A percentile compares a stretch with the other conserved stretches of the same genome.
Conservation (phyloP, 1,284 basidiomycete genomes). For the Fomitiporia mediterranea region DNA sequence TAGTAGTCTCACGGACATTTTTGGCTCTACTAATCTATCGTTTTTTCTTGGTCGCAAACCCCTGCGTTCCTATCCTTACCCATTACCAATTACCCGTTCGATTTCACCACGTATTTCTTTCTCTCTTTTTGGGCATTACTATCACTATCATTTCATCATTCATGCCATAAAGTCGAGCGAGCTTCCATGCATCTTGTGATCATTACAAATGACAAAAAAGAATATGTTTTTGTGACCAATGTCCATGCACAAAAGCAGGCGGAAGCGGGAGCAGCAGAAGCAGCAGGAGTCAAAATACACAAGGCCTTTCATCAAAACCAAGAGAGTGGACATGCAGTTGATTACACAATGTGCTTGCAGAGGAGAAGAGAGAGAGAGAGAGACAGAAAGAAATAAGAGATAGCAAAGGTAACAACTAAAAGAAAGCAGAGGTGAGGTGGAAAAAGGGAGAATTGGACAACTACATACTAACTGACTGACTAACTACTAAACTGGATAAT, state of each 20-base stretch:
- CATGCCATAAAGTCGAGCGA: neutral
- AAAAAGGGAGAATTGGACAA: neutral
- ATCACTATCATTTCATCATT: neutral
- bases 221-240: no score
- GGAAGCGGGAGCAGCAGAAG: neutral
- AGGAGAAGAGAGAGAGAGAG: neutral
- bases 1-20: no score
- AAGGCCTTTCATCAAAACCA: neutral
- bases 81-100: neutral
- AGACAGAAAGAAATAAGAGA: slow-evolving; percentile 8
- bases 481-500: no score
- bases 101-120: neutral
- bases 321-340: neutral
- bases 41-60: neutral
- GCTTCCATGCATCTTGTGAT: slow-evolving; percentile 1
- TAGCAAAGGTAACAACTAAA: slow-evolving; percentile 20
- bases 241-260: neutral
- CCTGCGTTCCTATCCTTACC: neutral
- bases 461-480: no score
- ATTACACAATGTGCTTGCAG: neutral
- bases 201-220: neutral
- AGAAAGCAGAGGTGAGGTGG: neutral
- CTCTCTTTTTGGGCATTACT: neutral
- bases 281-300: neutral
- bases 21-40: neutral